phyloP scores from a whole-genome alignment of 225 moss, liverwort and hornwort genomes.

The Pleurozium schreberi region DNA sequence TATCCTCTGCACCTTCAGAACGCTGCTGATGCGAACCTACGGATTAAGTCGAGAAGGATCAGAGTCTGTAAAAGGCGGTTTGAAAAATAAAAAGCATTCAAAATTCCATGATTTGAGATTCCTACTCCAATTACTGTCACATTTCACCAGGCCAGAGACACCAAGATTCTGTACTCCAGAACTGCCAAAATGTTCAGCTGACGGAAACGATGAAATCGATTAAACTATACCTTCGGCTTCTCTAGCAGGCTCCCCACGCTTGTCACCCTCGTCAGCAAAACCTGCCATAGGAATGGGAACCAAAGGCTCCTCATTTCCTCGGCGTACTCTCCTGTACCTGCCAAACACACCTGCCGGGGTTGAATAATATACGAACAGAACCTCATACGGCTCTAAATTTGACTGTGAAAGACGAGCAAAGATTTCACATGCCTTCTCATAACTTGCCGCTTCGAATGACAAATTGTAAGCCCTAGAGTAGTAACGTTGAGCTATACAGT shows the following conservation, averaged over 20 bases:
- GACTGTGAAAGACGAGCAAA: background rate
- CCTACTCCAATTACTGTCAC: background rate
- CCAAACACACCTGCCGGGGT: background rate
- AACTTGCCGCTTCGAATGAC: background rate
- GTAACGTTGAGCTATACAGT: background rate
- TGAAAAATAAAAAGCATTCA: background rate
- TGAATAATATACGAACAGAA: background rate
- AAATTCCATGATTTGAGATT: background rate
- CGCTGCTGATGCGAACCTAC: constrained; percentile 10
- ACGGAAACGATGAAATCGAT: background rate
- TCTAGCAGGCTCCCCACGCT: background rate
- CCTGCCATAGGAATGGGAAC: constrained; percentile 45
- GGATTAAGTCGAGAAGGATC: background rate
- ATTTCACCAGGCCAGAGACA: background rate
- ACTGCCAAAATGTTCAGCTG: background rate
- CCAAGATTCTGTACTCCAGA: background rate
- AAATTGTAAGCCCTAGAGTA: background rate
- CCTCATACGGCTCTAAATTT: background rate
- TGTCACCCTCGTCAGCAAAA: constrained; percentile 13
- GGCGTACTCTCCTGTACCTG: constrained; percentile 38
- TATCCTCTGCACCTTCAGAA: constrained; percentile 28
- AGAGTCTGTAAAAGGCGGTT: background rate
- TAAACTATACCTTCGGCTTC: constrained; percentile 8
- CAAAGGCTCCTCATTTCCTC: constrained; percentile 21
- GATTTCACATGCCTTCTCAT: background rate